phyloP scores from a whole-genome alignment of 768 basidiomycete genomes.

The Butyriboletus loyo region DNA sequence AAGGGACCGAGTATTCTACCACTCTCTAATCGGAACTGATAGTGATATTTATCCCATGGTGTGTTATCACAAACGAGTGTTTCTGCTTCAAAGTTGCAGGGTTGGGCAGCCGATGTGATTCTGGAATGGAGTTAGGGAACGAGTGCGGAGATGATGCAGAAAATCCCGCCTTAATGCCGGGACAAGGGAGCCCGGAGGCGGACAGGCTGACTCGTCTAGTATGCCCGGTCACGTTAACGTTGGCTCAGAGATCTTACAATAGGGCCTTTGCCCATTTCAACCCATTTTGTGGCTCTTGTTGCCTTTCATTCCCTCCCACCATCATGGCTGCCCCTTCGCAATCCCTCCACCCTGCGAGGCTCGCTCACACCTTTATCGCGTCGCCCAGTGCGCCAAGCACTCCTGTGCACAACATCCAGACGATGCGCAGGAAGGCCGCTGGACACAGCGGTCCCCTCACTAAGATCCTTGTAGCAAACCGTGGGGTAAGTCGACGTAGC shows the following conservation, averaged over 20 bases:
- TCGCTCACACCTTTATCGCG: conserved; percentile 66
- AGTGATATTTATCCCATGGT: conserved; percentile 1
- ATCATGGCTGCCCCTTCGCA: conserved; percentile 31
- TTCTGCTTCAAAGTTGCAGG: not conserved
- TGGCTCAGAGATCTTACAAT: not conserved
- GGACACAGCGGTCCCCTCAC: conserved; percentile 89
- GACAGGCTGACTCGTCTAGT: not conserved
- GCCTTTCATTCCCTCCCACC: conserved; percentile 11
- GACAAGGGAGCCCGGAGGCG: not conserved
- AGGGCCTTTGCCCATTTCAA: not conserved
- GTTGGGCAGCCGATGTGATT: not conserved
- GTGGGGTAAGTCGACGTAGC: conserved; percentile 60
- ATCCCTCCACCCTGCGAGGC: conserved; percentile 66
- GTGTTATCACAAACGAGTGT: conserved; percentile 1
- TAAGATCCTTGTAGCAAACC: conserved; percentile 90
- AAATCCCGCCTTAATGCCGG: conserved; percentile 34
- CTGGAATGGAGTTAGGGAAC: not conserved
- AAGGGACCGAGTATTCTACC: conserved; percentile 63
- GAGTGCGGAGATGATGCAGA: conserved; percentile 22
- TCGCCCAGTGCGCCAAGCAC: conserved; percentile 80
- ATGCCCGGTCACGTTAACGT: not conserved
- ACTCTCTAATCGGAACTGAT: conserved; percentile 50
- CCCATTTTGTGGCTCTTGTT: not conserved
- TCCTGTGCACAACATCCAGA: conserved; percentile 86
- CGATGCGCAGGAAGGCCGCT: conserved; percentile 86